Percentiles rank a stretch among this genome's conserved stretches.
phyloP scores from a whole-genome alignment of 768 basidiomycete species.

The Dioszegia aurantiaca region DNA sequence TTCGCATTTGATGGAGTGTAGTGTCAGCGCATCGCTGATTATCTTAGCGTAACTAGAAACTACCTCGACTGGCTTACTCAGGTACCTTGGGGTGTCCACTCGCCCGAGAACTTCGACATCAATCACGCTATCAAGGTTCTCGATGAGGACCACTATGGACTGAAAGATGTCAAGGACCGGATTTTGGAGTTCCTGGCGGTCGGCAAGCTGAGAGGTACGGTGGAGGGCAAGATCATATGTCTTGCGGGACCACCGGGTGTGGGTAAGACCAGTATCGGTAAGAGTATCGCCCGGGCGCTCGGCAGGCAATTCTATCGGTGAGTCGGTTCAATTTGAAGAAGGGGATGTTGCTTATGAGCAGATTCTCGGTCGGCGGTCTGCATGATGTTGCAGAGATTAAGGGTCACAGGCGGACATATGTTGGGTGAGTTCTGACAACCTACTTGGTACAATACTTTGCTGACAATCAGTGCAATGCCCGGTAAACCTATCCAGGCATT shows the following conservation, averaged over 20 bases:
- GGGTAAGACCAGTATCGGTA: conserved; percentile 94
- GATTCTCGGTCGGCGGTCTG: conserved; percentile 89
- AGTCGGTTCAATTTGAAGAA: conserved; percentile 49
- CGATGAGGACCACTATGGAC: conserved; percentile 92
- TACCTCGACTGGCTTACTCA: conserved; percentile 71
- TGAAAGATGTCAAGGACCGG: conserved; percentile 86
- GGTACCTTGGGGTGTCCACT: conserved; percentile 96
- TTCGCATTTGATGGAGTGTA: neutral
- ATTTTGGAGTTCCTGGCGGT: conserved; percentile 95
- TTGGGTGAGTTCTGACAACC: conserved; percentile 61
- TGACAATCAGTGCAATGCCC: conserved; percentile 66
- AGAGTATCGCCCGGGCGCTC: conserved; percentile 87
- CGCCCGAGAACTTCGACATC: conserved; percentile 87
- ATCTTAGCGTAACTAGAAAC: conserved; percentile 70
- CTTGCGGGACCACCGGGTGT: conserved; percentile 96
- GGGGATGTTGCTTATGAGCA: neutral
- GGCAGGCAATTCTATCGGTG: conserved; percentile 77
- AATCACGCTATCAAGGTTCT: conserved; percentile 74
- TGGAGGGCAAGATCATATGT: conserved; percentile 96
- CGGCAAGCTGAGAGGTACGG: conserved; percentile 87
- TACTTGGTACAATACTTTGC: conserved; percentile 5
- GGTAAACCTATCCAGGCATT: conserved; percentile 94
- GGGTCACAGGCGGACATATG: conserved; percentile 95
- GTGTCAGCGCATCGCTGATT: neutral
- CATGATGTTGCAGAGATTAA: conserved; percentile 99